These are phyloP conservation scores for Tolypocladium guangdongense DNA, from an alignment of 2,329 filamentous ascomycete species.

Conservation along the genomic window DNA sequence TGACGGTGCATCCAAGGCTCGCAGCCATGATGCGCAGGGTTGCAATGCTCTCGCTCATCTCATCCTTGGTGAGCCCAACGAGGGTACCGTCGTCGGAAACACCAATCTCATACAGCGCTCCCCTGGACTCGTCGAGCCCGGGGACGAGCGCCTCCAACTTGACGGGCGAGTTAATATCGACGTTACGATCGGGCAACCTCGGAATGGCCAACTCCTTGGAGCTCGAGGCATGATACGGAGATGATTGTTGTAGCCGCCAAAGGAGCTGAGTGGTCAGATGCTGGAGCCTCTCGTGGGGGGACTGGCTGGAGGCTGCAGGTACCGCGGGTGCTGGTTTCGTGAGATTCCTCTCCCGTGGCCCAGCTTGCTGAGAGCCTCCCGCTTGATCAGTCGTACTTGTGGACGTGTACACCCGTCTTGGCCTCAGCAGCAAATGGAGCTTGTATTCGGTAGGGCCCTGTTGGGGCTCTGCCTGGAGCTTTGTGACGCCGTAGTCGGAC, in stretches of 20 bases:
- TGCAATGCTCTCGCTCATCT: constrained; percentile 80
- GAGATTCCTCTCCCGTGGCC: constrained; percentile 2
- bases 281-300: constrained; percentile 73
- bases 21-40: constrained; percentile 87
- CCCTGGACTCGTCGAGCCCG: constrained; percentile 83
- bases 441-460: constrained; percentile 96
- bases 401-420: constrained; percentile 60
- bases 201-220: constrained; percentile 67
- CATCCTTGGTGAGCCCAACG: constrained; percentile 77
- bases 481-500: constrained; percentile 57
- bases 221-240: constrained; percentile 75
- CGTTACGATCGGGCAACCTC: constrained; percentile 55
- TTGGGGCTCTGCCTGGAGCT: constrained; percentile 81
- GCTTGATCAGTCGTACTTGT: constrained; percentile 46
- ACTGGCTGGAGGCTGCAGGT: constrained; percentile 46
- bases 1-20: constrained; percentile 76
- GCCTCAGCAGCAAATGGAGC: constrained; percentile 74
- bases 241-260: constrained; percentile 92
- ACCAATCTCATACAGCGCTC: constrained; percentile 91
- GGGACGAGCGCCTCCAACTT: constrained; percentile 52
- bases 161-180: constrained; percentile 33
- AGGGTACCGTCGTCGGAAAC: constrained; percentile 91
- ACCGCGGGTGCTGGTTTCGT: constrained; percentile 15
- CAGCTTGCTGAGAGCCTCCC: constrained; percentile 1
- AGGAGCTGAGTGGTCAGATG: constrained; percentile 90